Evolutionary conservation across 192 early-diverging fungal species (phyloP), one percentile per base, ranked within the genome.

Genomic region (Kappamyces sp.): DNA sequence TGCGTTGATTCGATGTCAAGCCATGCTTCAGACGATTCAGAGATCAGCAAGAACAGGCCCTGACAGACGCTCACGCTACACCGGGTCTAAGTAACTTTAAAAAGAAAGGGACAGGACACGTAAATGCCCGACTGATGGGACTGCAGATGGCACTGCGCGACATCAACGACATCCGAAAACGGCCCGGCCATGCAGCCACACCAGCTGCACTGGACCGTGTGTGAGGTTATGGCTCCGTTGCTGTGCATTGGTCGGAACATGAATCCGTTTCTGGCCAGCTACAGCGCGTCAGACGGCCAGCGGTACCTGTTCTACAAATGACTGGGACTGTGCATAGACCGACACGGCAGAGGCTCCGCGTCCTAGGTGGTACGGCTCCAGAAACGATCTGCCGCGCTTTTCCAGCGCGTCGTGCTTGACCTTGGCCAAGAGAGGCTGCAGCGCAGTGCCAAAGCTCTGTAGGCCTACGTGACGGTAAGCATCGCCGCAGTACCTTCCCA

Each of bases 181-280:
- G 51, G 51, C 13, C 51, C 51, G 41, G 41, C 38, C 15, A 31
- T 12, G 12, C 38, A 36, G 13, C 51, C 51, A 53, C 51, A 53
- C 51, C 51, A 53, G 10, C 38, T 53, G 13, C 51, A 53, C 41
- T 53, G 9, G 10, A 53, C 51, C 12, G 51, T 53, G 41, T 53
- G 38, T 3, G 41, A 4, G 13, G 23, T 23, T 23, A 53, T 53
- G 1, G 38, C 51, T 33, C 38, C 41, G 13, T 53, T 36, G 41
- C 38, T 40, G 41, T 53, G 38, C 15, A 40, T 53, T 1, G 51
- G 51, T 12, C 41, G 7, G 31, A 31, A 53, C n/a, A 53, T 13
- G 7, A 53, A 40, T 40, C 51, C 51, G 13, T 53, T 53, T 53
- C 51, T 53, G n/a, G 51, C 51, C 51, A 53, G 38, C 51, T 53